A percentile compares a stretch with the other conserved stretches of the same genome.
These are phyloP conservation scores for Phytophthora crassamura DNA, from an alignment of 352 stramenopile genomes.

Conservation along the genomic window DNA sequence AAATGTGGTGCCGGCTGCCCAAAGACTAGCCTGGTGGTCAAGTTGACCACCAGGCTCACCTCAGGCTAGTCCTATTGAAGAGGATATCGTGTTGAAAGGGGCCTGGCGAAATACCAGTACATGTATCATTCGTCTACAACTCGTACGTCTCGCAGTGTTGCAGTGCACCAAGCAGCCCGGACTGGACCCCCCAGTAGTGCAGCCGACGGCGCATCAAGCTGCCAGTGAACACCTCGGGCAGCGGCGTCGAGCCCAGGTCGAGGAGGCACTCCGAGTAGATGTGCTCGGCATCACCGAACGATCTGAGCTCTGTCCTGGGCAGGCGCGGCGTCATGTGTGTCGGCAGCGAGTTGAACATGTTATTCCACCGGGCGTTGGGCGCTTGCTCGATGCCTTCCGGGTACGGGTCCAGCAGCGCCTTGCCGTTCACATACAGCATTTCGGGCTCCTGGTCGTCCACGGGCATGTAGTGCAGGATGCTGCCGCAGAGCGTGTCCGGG, in stretches of 20 bases:
- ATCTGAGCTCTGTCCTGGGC: slow-evolving; percentile 14
- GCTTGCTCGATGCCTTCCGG: slow-evolving; percentile 26
- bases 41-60: no score
- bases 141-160: slow-evolving; percentile 27
- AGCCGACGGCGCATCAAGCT: slow-evolving; percentile 24
- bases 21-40: not conserved
- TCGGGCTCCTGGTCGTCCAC: slow-evolving; percentile 14
- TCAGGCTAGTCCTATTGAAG: slow-evolving; percentile 2
- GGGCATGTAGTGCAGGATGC: slow-evolving; percentile 34
- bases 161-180: slow-evolving; percentile 15
- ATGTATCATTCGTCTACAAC: slow-evolving; percentile 22
- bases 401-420: slow-evolving; percentile 29
- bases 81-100: slow-evolving; percentile 11
- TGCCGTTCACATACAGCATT: slow-evolving; percentile 34
- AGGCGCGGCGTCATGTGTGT: slow-evolving; percentile 32
- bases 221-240: slow-evolving; percentile 18
- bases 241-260: slow-evolving; percentile 16
- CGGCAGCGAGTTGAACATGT: slow-evolving; percentile 30
- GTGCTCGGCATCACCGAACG: slow-evolving; percentile 16
- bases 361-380: slow-evolving; percentile 23
- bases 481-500: slow-evolving; percentile 30
- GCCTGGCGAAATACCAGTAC: slow-evolving; percentile 4
- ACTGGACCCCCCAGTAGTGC: slow-evolving; percentile 25
- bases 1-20: slow-evolving; percentile 32
- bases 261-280: slow-evolving; percentile 32